Evolutionary conservation across 768 basidiomycete genomes (phyloP), one percentile per base, ranked within the genome.

Genomic region (Dioszegia crocea): DNA sequence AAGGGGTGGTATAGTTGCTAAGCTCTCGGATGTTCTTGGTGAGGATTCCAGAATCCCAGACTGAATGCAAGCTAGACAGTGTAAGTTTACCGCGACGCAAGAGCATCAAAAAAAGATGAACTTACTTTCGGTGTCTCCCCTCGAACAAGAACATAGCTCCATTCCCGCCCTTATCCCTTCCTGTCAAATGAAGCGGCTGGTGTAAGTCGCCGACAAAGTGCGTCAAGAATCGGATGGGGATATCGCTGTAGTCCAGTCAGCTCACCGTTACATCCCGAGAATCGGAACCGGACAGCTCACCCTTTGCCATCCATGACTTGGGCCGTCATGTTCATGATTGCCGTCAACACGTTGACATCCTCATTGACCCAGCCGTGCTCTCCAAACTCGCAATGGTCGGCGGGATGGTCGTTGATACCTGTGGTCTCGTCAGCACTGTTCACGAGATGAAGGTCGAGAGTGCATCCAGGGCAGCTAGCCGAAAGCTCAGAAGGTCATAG

Each of bases 171-270:
- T 88, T 82, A 65, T 91, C 85, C 17, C 91, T 81, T 1, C 89
- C 89, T 0, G 88, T 88, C 36, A 99, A 82, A 75, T 99, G 94
- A 54, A 99, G 79, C 4, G 94, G 94, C 83, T 88, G 86, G 68
- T 96, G 94, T 81, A 94, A 81, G 74, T 97, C 94, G 0, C 94
- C 92, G 11, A 96, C 55, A 67, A 91, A 97, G 76, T 99, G 96
- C 29, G 93, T 83, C 30, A 99, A 80, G 80, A 96, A 99, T 75
- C 89, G 88, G 67, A 97, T 80, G 1, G 94, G 89, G 66, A 91
- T 88, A 68, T 86, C 85, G 1, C 85, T 66, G 39, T 17, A 23
- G 14, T 24, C 12, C 8, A 27, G 38, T 56, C 14, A 50, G 53
- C 29, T 16, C n/a, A n/a, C n/a, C n/a, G n/a, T n/a, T n/a, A n/a